A percentile compares a stretch with the other conserved stretches of the same genome.
These are phyloP conservation scores for Tranzscheliella williamsii DNA, from an alignment of 1,284 basidiomycete genomes.

Conservation along the genomic window DNA sequence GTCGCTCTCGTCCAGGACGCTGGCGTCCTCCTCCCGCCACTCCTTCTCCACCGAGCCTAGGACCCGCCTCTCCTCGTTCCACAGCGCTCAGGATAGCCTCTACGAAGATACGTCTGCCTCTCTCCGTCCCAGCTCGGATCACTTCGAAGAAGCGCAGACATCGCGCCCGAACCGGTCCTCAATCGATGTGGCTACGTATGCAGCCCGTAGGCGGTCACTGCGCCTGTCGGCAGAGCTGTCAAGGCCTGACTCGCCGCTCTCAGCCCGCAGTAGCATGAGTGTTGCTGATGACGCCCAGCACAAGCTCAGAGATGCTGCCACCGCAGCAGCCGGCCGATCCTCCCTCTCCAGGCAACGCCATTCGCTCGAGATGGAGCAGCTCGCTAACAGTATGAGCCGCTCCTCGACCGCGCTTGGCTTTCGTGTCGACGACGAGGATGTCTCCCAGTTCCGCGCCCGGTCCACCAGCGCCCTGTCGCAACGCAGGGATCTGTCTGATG, in stretches of 20 bases:
- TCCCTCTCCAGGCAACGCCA: constrained; percentile 13
- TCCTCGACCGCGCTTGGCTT: constrained; percentile 23
- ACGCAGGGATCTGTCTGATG: constrained; percentile 11
- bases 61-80: constrained; percentile 23
- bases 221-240: constrained; percentile 10
- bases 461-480: not conserved
- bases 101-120: constrained; percentile 25
- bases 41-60: constrained; percentile 19
- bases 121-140: not conserved
- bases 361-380: constrained; percentile 21
- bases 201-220: constrained; percentile 3
- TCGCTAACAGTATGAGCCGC: constrained; percentile 15
- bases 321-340: constrained; percentile 17
- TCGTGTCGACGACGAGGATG: constrained; percentile 10
- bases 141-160: constrained; percentile 11
- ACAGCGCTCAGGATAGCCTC: constrained; percentile 20
- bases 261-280: constrained; percentile 11
- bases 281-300: constrained; percentile 5
- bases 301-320: constrained; percentile 23
- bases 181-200: constrained; percentile 14
- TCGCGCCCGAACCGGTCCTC: constrained; percentile 4
- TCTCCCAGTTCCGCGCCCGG: not conserved
- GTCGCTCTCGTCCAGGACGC: not conserved
- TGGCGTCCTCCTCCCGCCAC: constrained; percentile 17
- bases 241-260: constrained; percentile 10